Conservation (phyloP, 495 filamentous ascomycete species). For the Schizothecium vesticola region DNA sequence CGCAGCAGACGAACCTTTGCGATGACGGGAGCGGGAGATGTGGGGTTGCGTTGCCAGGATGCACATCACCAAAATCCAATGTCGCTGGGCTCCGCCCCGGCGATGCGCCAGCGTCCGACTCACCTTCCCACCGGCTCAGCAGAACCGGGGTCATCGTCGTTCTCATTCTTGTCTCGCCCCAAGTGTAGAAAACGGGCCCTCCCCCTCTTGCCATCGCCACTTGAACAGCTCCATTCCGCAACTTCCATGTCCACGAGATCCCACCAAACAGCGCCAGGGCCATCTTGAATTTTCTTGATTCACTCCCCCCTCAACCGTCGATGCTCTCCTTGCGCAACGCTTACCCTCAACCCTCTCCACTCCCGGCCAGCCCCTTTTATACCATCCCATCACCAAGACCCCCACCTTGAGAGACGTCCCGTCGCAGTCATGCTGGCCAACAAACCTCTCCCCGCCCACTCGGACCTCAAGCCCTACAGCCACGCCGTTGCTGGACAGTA, state of each 20-base stretch:
- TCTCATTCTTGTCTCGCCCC: neutral
- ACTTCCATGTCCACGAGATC: neutral
- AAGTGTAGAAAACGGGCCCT: neutral
- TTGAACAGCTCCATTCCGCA: neutral
- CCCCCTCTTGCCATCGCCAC: neutral
- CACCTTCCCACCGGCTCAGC: neutral
- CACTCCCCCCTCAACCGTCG: neutral
- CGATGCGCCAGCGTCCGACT: neutral
- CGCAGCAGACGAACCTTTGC: slow-evolving; percentile 1
- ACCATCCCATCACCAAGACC: neutral
- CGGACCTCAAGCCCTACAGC: slow-evolving; percentile 64
- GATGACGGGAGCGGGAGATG: slow-evolving; percentile 11
- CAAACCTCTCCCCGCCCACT: slow-evolving; percentile 39
- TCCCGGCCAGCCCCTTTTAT: neutral
- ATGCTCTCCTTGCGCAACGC: neutral
- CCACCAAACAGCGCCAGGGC: neutral
- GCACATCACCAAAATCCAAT: neutral
- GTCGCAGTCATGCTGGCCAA: slow-evolving; percentile 24
- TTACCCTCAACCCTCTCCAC: neutral
- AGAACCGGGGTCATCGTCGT: neutral
- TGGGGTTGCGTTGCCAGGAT: slow-evolving; percentile 3
- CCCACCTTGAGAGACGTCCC: neutral
- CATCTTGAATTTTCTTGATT: neutral
- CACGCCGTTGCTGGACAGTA: slow-evolving; percentile 93
- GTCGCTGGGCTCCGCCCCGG: neutral